phyloP scores from a whole-genome alignment of 2,329 filamentous ascomycete genomes.

The Pseudophaeomoniella oleicola region DNA sequence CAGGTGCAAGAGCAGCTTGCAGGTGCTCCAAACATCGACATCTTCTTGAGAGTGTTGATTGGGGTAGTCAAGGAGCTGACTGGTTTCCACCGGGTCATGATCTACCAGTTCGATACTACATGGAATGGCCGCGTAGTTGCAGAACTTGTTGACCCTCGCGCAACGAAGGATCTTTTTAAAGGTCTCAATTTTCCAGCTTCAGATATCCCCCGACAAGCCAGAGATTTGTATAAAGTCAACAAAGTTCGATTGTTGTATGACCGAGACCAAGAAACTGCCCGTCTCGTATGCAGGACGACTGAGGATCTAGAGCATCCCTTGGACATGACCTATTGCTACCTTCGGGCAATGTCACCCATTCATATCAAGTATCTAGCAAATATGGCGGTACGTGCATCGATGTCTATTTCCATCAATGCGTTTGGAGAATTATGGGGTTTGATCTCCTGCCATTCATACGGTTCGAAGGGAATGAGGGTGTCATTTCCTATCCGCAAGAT shows the following conservation, averaged over 20 bases:
- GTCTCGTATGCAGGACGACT: slow-evolving; percentile 63
- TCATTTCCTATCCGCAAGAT: slow-evolving; percentile 86
- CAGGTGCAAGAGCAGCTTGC: slow-evolving; percentile 81
- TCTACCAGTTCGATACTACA: slow-evolving; percentile 73
- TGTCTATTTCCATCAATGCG: slow-evolving; percentile 85
- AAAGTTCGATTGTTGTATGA: slow-evolving; percentile 81
- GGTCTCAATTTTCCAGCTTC: slow-evolving; percentile 79
- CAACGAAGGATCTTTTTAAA: slow-evolving; percentile 72
- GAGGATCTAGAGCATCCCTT: slow-evolving; percentile 62
- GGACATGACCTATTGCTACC: slow-evolving; percentile 71
- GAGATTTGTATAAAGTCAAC: slow-evolving; percentile 82
- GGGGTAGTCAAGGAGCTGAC: slow-evolving; percentile 82
- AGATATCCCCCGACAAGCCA: slow-evolving; percentile 71
- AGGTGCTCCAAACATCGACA: slow-evolving; percentile 53
- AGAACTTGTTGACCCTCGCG: slow-evolving; percentile 66
- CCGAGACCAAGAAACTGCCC: slow-evolving; percentile 61
- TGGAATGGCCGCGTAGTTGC: slow-evolving; percentile 83
- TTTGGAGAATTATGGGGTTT: slow-evolving; percentile 79
- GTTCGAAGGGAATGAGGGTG: slow-evolving; percentile 66
- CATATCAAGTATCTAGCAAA: slow-evolving; percentile 76
- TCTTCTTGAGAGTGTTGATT: slow-evolving; percentile 65
- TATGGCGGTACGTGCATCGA: slow-evolving; percentile 85
- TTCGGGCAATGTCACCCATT: slow-evolving; percentile 81
- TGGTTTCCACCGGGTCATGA: slow-evolving; percentile 82
- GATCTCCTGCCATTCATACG: slow-evolving; percentile 76